Percentiles rank a stretch among this genome's conserved stretches.
Evolutionary conservation across 768 basidiomycete species (phyloP).

Genomic region (Termitomyces bulborhizus): DNA sequence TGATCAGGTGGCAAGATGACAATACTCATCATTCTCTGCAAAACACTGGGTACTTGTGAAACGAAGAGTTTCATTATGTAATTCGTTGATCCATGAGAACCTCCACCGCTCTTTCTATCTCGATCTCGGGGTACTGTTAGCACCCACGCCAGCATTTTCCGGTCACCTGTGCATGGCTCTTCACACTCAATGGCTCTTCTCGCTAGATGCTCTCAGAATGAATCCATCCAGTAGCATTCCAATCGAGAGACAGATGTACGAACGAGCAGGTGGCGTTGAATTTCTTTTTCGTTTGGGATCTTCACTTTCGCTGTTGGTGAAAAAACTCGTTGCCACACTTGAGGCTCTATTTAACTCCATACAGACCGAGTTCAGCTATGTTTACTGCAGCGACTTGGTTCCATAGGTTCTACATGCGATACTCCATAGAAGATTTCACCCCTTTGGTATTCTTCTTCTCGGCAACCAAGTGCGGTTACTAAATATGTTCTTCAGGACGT

Average conservation of each 20-base stretch:
- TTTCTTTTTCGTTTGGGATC: constrained; percentile 81
- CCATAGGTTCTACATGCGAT: constrained; percentile 87
- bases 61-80: constrained; percentile 1
- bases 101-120: too few relatives aligned
- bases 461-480: constrained; percentile 1
- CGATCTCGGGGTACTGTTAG: too few relatives aligned
- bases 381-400: constrained; percentile 89
- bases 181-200: constrained; percentile 69
- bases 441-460: constrained; percentile 48
- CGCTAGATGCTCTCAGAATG: constrained; percentile 45
- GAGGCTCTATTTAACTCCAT: constrained; percentile 7
- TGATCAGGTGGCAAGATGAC: not conserved
- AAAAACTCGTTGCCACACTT: constrained; percentile 10
- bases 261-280: constrained; percentile 76
- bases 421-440: constrained; percentile 76
- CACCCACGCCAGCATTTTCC: not conserved
- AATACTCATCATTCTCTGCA: too few relatives aligned
- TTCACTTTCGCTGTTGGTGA: constrained; percentile 67
- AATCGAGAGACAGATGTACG: constrained; percentile 69
- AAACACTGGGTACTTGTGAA: not conserved
- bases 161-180: constrained; percentile 6
- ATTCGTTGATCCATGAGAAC: not conserved
- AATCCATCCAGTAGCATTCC: constrained; percentile 52
- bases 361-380: constrained; percentile 74
- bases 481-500: constrained; percentile 49